These are phyloP conservation scores for Jatropha curcas DNA, from an alignment of 345 rosid species.

Conservation along the genomic window DNA sequence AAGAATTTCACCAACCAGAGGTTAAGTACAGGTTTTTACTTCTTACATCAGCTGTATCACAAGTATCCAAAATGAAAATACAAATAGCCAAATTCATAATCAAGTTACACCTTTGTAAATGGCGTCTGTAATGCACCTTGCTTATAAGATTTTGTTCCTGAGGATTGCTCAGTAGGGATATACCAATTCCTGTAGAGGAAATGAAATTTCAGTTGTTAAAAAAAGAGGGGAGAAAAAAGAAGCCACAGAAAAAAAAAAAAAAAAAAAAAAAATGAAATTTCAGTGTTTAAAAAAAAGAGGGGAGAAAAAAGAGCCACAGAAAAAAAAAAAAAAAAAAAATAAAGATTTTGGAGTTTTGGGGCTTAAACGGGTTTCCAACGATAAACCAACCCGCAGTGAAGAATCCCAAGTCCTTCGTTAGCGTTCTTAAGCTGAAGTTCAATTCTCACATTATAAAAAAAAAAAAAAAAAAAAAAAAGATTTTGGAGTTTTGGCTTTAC, in stretches of 20 bases:
- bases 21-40: neutral
- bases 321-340: neutral
- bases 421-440: constrained; percentile 58
- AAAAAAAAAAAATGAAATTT: too few relatives aligned
- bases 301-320: too few relatives aligned
- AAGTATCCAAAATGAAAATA: constrained; percentile 11
- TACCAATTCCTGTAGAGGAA: constrained; percentile 48
- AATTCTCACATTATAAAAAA: constrained; percentile 48
- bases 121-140: constrained; percentile 66
- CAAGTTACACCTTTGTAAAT: constrained; percentile 38
- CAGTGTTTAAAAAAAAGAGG: too few relatives aligned
- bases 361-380: constrained; percentile 50
- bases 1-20: neutral
- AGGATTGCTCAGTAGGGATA: constrained; percentile 45
- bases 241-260: too few relatives aligned
- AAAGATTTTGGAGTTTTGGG: constrained; percentile 5
- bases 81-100: constrained; percentile 1
- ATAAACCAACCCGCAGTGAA: constrained; percentile 64
- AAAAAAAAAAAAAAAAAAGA: neutral
- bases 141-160: constrained; percentile 27
- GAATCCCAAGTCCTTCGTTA: constrained; percentile 54
- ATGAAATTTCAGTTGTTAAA: neutral
- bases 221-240: neutral
- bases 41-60: neutral
- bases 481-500: constrained; percentile 34